Percentiles rank a stretch among this genome's conserved stretches.
phyloP scores from a whole-genome alignment of 352 stramenopile species.

The Pythium folliculosum region DNA sequence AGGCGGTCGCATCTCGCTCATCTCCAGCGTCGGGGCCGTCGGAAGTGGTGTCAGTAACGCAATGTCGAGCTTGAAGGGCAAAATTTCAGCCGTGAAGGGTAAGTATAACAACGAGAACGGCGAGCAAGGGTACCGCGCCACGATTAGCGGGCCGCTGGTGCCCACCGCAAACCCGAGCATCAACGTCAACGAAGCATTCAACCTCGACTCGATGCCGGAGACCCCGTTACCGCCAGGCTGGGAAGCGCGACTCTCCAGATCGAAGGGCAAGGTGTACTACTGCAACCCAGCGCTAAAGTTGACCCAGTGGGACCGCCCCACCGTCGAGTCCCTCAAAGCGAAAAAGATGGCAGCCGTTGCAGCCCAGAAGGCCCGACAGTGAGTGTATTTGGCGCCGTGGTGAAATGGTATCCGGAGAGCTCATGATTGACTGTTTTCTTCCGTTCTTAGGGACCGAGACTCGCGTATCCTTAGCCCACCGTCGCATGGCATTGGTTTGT shows the following conservation, averaged over 20 bases:
- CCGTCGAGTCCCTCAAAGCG: conserved; percentile 53
- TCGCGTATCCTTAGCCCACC: conserved; percentile 30
- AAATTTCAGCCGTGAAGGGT: conserved; percentile 71
- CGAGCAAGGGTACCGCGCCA: conserved; percentile 17
- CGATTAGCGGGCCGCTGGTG: conserved; percentile 19
- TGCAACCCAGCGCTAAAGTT: conserved; percentile 73
- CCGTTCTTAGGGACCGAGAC: conserved; percentile 20
- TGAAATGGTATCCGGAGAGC: not conserved
- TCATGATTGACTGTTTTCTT: not conserved
- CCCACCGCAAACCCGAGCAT: conserved; percentile 12
- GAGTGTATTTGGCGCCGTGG: no score
- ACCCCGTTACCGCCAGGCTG: conserved; percentile 67
- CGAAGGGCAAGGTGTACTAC: conserved; percentile 87
- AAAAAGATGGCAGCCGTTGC: conserved; percentile 56
- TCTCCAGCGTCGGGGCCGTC: conserved; percentile 64
- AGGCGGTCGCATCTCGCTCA: conserved; percentile 53
- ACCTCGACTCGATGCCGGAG: conserved; percentile 64
- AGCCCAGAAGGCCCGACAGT: conserved; percentile 45
- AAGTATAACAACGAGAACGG: conserved; percentile 77
- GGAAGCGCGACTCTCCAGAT: conserved; percentile 78
- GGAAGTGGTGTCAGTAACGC: conserved; percentile 42
- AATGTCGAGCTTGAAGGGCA: conserved; percentile 76
- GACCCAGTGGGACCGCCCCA: conserved; percentile 86
- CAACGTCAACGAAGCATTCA: conserved; percentile 55
- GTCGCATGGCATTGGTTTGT: conserved; percentile 29